Base-by-base conservation (phyloP, 768 basidiomycete genomes). In the Mycena galericulata region DNA sequence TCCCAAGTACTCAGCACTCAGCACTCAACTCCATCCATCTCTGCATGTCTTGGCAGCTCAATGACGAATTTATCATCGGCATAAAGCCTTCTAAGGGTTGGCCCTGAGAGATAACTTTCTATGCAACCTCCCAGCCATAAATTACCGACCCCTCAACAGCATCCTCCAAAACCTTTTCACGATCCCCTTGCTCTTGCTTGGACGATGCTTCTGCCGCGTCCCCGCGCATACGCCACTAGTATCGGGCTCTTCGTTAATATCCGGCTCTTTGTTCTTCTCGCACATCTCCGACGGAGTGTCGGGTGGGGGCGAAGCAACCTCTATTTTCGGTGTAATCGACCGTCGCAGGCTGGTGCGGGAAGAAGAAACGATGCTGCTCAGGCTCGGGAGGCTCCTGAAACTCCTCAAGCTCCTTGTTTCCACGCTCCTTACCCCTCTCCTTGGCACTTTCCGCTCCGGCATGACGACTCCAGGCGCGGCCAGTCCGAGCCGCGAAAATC, bases 361-460 rank as follows among this genome's bases (percentile, higher is more conserved):
- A 3, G 58, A 60, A 22, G 58, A 60, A 1, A 22, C 46, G 7
- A 45, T 47, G 32, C 46, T 60, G 32, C 45, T 60, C 29, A 60
- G 45, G 17, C 58, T 60, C n/a, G 58, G 58, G 45, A 47, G 14
- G 27, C 58, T 60, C 20, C 43, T 45, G 17, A 49, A 10, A 22
- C 57, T 59, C 57, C 7, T 15, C 57, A 34, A 43, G 32, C 58
- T 60, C 32, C 30, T 22, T 11, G 41, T 32, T 17, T 34, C 58
- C 12, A 24, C 58, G 10, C 58, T 49, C 12, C 18, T 47, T 9
- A 41, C 26, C 14, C 43, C 14, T 32, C 15, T 14, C 15, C 30
- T 32, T n/a, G n/a, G 34, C 14, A 36, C 30, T 15, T 60, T 60
- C 29, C 58, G 58, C 32, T 47, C 58, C 22, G 58, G 58, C 58